These are phyloP conservation scores for Fusarium sp. DNA, from an alignment of 2,329 filamentous ascomycete genomes.

Conservation along the genomic window DNA sequence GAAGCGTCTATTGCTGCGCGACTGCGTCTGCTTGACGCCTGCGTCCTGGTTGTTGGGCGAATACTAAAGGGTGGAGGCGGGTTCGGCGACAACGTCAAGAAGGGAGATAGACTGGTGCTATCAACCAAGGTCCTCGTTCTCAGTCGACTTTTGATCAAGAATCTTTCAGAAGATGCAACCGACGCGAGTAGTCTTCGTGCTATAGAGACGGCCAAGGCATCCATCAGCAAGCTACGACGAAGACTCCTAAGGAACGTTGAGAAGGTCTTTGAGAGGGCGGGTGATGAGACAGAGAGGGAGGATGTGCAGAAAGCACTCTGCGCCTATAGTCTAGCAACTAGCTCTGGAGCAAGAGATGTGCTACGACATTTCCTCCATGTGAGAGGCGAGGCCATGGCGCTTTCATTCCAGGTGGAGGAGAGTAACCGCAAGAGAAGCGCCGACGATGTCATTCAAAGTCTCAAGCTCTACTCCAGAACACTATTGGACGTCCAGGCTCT, in stretches of 20 bases:
- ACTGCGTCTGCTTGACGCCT: slow-evolving; percentile 63
- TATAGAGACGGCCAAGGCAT: slow-evolving; percentile 73
- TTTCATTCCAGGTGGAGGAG: slow-evolving; percentile 67
- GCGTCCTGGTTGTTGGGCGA: slow-evolving; percentile 61
- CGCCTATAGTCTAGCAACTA: slow-evolving; percentile 85
- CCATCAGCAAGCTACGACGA: slow-evolving; percentile 69
- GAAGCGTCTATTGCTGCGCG: slow-evolving; percentile 54
- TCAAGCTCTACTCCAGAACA: slow-evolving; percentile 81
- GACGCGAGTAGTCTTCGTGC: slow-evolving; percentile 50
- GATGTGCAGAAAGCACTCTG: slow-evolving; percentile 79
- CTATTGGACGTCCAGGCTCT: slow-evolving; percentile 81
- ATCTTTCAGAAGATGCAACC: slow-evolving; percentile 66
- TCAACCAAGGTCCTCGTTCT: slow-evolving; percentile 81
- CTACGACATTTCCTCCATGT: slow-evolving; percentile 82
- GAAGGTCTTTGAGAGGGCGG: slow-evolving; percentile 73
- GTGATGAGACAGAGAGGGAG: slow-evolving; percentile 60
- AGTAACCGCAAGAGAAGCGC: slow-evolving; percentile 54
- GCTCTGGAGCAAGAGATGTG: slow-evolving; percentile 82
- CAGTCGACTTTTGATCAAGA: slow-evolving; percentile 79
- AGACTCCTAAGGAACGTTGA: slow-evolving; percentile 77
- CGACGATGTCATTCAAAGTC: slow-evolving; percentile 69
- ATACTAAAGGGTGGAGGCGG: slow-evolving; percentile 58
- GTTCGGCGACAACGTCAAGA: slow-evolving; percentile 46
- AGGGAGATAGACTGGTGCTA: slow-evolving; percentile 65
- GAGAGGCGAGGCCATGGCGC: slow-evolving; percentile 74